Base-by-base conservation (phyloP, 139 green algal genomes). In the Deuterostichococcus epilithicus region DNA sequence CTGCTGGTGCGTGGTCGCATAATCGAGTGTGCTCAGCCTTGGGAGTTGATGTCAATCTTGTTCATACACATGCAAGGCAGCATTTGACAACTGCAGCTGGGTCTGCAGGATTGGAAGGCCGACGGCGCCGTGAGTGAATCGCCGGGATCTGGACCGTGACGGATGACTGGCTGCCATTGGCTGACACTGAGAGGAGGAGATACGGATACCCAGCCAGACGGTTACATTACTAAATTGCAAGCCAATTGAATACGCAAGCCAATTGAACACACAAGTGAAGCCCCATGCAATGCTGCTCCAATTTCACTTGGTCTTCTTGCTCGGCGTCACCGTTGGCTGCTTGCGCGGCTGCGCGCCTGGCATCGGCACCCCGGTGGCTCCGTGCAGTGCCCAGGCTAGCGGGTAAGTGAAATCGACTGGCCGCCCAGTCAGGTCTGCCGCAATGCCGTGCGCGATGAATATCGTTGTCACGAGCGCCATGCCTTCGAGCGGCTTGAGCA, bases 401-500 rank as follows among this genome's bases (percentile, higher is more conserved):
- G 70, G 70, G 37, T 74, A 52, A n/a, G 77, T 81, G 30, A 38
- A 81, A 32, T 81, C 77, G 34, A 83, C 39, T 4, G 74, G 69
- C 30, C 59, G 38, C 23, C 75, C 72, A 13, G 42, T 74, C 1
- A 83, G n/a, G 39, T 89, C 85, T 1, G 60, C 32, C 1, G 78
- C 65, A 59, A 86, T 30, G 68, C 71, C 79, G 65, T 89, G 85
- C 22, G 44, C 47, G 15, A 87, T 63, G 36, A 85, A 80, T 0
- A 81, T 26, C 0, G 83, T 76, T 32, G 78, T 83, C 18, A 88
- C 42, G 4, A 90, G 60, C 6, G 76, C 86, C 65, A 80, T 72
- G 2, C 74, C 86, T 72, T 88, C 78, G 66, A 60, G 35, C 37
- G 59, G 72, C 34, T 42, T 83, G 35, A 90, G 68, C 33, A 81